Evolutionary conservation across 441 rosid species (phyloP).

Genomic region (California macrophylla): DNA sequence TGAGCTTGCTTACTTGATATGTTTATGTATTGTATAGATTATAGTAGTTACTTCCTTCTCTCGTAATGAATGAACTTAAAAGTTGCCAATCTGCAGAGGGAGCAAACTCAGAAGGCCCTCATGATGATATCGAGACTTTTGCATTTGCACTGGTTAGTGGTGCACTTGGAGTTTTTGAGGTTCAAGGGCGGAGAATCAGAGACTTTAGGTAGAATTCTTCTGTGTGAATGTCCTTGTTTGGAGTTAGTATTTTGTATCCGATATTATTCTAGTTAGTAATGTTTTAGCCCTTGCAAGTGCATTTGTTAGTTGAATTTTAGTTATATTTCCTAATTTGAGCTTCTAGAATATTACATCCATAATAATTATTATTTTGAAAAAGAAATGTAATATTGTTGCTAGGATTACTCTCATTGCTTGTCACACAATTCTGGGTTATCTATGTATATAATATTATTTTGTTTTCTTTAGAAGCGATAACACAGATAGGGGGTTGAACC

Average conservation of each 20-base stretch:
- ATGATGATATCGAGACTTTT: conserved; percentile 83
- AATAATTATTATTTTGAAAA: background rate
- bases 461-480: conserved; percentile 6
- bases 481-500: background rate
- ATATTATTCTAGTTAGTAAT: background rate
- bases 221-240: background rate
- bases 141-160: conserved; percentile 94
- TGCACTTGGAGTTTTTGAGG: conserved; percentile 98
- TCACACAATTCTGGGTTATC: background rate
- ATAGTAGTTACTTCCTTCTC: conserved; percentile 10
- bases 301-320: background rate
- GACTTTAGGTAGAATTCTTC: conserved; percentile 60
- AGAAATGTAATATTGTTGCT: background rate
- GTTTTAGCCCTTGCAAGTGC: conserved; percentile 11
- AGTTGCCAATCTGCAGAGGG: conserved; percentile 34
- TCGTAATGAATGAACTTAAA: conserved; percentile 17
- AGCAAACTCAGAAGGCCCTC: conserved; percentile 45
- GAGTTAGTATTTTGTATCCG: background rate
- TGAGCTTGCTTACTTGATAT: conserved; percentile 34
- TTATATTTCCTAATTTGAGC: background rate
- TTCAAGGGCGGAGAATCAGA: conserved; percentile 88
- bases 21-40: conserved; percentile 13
- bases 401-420: background rate
- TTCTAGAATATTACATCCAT: background rate
- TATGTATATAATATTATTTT: background rate